Conservation (phyloP, 305 asterid species). For the Withania somnifera region DNA sequence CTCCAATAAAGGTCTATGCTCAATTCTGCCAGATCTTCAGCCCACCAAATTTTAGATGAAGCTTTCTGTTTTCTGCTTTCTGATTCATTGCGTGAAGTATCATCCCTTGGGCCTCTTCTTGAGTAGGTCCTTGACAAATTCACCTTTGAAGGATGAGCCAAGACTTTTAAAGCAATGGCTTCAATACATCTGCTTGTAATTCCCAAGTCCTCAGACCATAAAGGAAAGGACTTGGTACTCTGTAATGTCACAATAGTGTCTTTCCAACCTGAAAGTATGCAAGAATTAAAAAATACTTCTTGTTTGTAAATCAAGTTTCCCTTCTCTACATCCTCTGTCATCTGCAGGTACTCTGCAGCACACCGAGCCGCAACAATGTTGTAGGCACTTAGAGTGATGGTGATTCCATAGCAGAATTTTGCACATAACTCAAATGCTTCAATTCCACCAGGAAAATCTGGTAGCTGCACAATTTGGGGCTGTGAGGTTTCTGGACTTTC, state of each 20-base stretch:
- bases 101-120: slow-evolving; percentile 34
- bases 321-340: slow-evolving; percentile 83
- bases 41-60: slow-evolving; percentile 63
- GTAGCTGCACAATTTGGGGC: slow-evolving; percentile 45
- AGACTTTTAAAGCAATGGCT: slow-evolving; percentile 45
- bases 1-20: slow-evolving; percentile 80
- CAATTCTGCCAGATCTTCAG: slow-evolving; percentile 67
- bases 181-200: slow-evolving; percentile 65
- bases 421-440: slow-evolving; percentile 84
- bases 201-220: slow-evolving; percentile 58
- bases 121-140: slow-evolving; percentile 53
- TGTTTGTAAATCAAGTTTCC: slow-evolving; percentile 61
- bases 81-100: slow-evolving; percentile 42
- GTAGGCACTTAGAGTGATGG: slow-evolving; percentile 67
- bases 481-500: slow-evolving; percentile 40
- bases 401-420: slow-evolving; percentile 82
- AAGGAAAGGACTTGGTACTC: slow-evolving; percentile 43
- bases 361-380: slow-evolving; percentile 60
- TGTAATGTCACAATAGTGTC: slow-evolving; percentile 59
- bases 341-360: slow-evolving; percentile 72
- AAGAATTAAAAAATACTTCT: slow-evolving; percentile 67
- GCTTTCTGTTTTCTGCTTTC: slow-evolving; percentile 32
- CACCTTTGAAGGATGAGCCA: slow-evolving; percentile 41
- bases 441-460: slow-evolving; percentile 74
- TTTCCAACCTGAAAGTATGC: slow-evolving; percentile 77